Evolutionary conservation across 306 rosid genomes (phyloP), one percentile per base, ranked within the genome.

Genomic region (Canavalia ensiformis): DNA sequence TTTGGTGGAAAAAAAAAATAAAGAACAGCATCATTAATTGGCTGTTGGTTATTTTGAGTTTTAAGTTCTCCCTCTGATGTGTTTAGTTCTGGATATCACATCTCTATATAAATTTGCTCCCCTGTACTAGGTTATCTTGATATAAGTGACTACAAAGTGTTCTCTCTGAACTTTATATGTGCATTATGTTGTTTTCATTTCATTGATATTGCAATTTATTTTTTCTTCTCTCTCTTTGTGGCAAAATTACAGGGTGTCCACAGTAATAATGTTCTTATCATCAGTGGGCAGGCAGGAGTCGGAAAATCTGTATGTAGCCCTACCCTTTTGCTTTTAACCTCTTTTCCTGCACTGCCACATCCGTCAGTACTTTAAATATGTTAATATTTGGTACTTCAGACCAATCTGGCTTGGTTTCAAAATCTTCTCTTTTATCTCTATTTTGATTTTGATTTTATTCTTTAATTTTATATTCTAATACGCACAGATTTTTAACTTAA

Each of bases 271-370:
- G 95, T 89, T 64, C 89, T 95, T 78, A 84, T 95, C 50, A 69
- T 95, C 87, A 93, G 85, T 64, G 99, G 99, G 65, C 97, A 87
- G 81, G 91, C 99, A 72, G 99, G 99, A 87, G 87, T 90, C 49
- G 97, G 97, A 78, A 95, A 93, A 91, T 95, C 99, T 62, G 99
- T 90, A 93, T 55, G 95, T 70, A 57, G 44, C 73, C 75, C 55
- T 58, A 66, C 65, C 85, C 59, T 86, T 86, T 52, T 52, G 81
- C 60, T 47, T 60, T 55, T 44, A 37, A 50, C 65, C 72, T 58
- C 18, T 79, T 73, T 18, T 83, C 63, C 46, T 47, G 28, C 42
- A n/a, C 34, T 65, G 57, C 50, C 33, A 45, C 45, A 67, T 44
- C 50, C 13, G 6, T 13, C 28, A 11, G 60, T 72, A 72, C 6